Base-by-base conservation (phyloP, 345 rosid genomes). In the Citrus cavaleriei region DNA sequence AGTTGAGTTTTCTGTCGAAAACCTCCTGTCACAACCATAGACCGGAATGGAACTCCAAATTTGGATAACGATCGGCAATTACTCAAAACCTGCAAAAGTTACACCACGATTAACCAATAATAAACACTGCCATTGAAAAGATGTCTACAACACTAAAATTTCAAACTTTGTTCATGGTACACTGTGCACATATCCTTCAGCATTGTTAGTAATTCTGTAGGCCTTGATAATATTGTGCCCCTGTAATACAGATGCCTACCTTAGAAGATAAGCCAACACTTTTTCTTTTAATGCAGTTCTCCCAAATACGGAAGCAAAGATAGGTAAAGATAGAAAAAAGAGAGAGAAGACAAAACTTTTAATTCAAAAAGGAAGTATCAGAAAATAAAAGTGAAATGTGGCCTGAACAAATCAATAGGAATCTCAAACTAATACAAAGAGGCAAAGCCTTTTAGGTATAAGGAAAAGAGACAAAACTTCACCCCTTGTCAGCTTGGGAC, bases 11-110 rank as follows among this genome's bases (percentile, higher is more conserved):
- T 91, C 84, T 93, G 98, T 70, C 87, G 87, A 90, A 92, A 93
- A 71, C 98, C 98, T 77, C 97, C 99, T 0, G 97, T 95, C 78
- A 87, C 93, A 74, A 90, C 94, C 94, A 93, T 89, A 71, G 98
- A 95, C 71, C 97, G 93, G 78, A 95, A 93, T 4, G 96, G 97
- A 82, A 93, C 93, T 78, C 99, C 98, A 79, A 38, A 89, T 75
- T 87, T 95, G 21, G 99, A 93, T 74, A 95, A 81, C 75, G 89
- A 84, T 49, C 94, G 89, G 84, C 99, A 95, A 83, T 81, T 87
- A 57, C 81, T 80, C 85, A 91, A 90, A 80, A 95, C 98, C 99
- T 95, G 91, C 87, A 90, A 81, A 79, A 83, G 19, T 76, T 77
- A 55, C 80, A 74, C 38, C 16, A 30, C n/a, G n/a, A 77, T 83